These are phyloP conservation scores for Pleurotus giganteus DNA, from an alignment of 768 basidiomycete species.

Conservation along the genomic window DNA sequence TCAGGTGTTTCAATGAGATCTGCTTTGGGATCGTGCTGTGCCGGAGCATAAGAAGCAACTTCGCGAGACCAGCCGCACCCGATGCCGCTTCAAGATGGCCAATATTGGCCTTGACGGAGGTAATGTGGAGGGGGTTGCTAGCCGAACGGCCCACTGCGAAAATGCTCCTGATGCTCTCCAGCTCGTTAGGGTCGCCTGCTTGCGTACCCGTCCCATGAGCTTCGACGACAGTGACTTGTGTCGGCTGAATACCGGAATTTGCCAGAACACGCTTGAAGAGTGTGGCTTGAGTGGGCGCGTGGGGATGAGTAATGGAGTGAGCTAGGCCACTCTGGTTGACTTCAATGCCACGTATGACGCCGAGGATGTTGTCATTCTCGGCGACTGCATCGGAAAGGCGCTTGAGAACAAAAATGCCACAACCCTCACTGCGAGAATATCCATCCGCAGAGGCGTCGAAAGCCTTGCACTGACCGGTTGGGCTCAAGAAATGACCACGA, in stretches of 20 bases:
- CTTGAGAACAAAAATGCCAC: constrained; percentile 35
- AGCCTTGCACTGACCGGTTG: constrained; percentile 64
- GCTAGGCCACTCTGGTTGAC: constrained; percentile 14
- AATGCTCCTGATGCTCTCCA: constrained; percentile 59
- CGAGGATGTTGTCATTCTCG: neutral
- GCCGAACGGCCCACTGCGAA: constrained; percentile 40
- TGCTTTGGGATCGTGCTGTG: constrained; percentile 55
- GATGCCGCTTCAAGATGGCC: constrained; percentile 79
- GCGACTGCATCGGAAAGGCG: neutral
- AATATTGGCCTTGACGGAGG: constrained; percentile 71
- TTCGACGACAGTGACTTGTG: neutral
- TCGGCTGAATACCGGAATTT: neutral
- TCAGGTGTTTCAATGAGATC: constrained; percentile 55
- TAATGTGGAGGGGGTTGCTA: constrained; percentile 59
- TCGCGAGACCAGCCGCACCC: constrained; percentile 68
- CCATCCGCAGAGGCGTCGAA: constrained; percentile 75
- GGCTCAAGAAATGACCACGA: constrained; percentile 65
- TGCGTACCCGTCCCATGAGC: neutral
- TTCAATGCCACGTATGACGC: neutral
- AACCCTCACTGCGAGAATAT: constrained; percentile 70
- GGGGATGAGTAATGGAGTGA: constrained; percentile 19
- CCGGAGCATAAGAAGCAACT: constrained; percentile 66
- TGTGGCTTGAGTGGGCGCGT: constrained; percentile 54
- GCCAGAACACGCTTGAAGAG: constrained; percentile 36
- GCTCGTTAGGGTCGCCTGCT: constrained; percentile 34